A percentile compares a stretch with the other conserved stretches of the same genome.
phyloP scores from a whole-genome alignment of 352 stramenopile species.

The Globisporangium carolinianum region DNA sequence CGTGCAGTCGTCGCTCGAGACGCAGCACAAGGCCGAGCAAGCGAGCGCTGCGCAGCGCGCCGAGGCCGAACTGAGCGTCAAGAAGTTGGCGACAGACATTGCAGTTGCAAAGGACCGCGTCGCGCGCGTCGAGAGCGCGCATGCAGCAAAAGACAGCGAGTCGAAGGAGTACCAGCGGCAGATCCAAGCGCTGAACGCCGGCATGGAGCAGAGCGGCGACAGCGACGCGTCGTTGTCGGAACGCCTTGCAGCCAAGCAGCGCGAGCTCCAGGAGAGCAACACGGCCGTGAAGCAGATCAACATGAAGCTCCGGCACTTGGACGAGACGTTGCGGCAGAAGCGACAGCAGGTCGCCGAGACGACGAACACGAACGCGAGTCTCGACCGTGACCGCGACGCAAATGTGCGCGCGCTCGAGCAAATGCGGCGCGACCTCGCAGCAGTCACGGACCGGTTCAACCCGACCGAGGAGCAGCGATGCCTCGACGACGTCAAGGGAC shows the following conservation, averaged over 20 bases:
- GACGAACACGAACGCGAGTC: conserved; percentile 64
- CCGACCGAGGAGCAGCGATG: conserved; percentile 64
- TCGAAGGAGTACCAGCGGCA: conserved; percentile 72
- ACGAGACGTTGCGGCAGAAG: conserved; percentile 80
- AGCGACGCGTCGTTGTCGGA: conserved; percentile 75
- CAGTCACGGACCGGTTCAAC: conserved; percentile 69
- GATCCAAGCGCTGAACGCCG: conserved; percentile 83
- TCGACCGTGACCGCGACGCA: conserved; percentile 61
- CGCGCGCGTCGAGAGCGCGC: conserved; percentile 35
- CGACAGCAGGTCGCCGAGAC: conserved; percentile 62
- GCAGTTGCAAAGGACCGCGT: conserved; percentile 60
- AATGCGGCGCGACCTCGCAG: conserved; percentile 43
- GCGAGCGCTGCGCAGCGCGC: conserved; percentile 60
- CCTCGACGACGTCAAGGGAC: conserved; percentile 42
- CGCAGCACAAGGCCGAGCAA: conserved; percentile 52
- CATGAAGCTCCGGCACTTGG: conserved; percentile 91
- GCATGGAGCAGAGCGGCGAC: conserved; percentile 70
- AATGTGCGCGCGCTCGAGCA: conserved; percentile 61
- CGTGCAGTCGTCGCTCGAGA: conserved; percentile 59
- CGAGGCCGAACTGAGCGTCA: conserved; percentile 73
- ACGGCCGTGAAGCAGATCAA: conserved; percentile 88
- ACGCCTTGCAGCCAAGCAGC: conserved; percentile 66
- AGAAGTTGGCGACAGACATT: conserved; percentile 82
- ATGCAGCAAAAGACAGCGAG: conserved; percentile 51
- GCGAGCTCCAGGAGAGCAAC: conserved; percentile 70